Evolutionary conservation across 2,329 filamentous ascomycete genomes (phyloP), one percentile per base, ranked within the genome.

Genomic region (Aureobasidium pullulans): DNA sequence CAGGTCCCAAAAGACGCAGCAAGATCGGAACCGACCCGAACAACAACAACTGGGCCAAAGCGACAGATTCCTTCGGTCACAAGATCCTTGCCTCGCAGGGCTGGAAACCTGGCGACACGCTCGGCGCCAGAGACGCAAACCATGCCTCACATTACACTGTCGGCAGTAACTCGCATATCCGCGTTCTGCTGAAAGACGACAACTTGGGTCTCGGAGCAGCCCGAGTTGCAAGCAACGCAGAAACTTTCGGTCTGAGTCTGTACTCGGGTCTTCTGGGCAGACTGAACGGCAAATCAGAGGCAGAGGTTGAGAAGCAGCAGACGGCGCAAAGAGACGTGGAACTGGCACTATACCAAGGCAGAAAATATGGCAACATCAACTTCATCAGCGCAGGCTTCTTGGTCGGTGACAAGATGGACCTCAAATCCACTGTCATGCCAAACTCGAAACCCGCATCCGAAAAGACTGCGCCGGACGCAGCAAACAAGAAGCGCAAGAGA

Each of bases 11-110:
- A 66, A 84, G 81, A 67, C 79, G 76, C 66, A 80, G 80, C 49
- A 96, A 93, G 76, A 85, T 97, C 70, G 88, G 87, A 65, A 82
- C 88, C 71, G 94, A 99, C 75, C 94, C 94, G 7, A 96, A 97
- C 76, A 99, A 97, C 74, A 96, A 90, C 49, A 85, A 84, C 80
- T 99, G 94, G 94, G 86, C 87, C 60, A 86, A 87, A 68, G 87
- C 92, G 71, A 89, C 87, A 64, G 82, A 82, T 60, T 86, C 85
- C 57, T 97, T 94, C 72, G 94, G 94, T 66, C 92, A 96, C 72
- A 89, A 86, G 70, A 93, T 97, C 66, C 85, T 99, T 69, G 84
- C 86, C 52, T 81, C 87, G 15, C 91, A 96, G 69, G 94, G 94
- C 64, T 99, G 94, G 94, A 82, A 86, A 62, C 90, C 92, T 0